Evolutionary conservation across 306 rosid genomes (phyloP).

Genomic region (Inga oerstediana): DNA sequence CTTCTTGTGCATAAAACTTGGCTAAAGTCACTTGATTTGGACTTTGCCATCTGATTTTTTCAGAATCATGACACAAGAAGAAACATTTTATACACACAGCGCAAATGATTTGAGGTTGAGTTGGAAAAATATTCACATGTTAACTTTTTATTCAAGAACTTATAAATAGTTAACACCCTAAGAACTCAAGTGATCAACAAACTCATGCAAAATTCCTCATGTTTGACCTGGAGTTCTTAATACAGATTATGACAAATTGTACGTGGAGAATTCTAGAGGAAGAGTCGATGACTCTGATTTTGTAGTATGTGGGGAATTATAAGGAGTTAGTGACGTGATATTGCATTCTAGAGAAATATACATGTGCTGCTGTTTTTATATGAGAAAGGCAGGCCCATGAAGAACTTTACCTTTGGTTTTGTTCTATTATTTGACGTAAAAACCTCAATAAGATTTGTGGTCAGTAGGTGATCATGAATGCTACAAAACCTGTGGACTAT

Average conservation of each 20-base stretch:
- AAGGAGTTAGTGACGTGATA: too few relatives aligned
- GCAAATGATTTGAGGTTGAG: background rate
- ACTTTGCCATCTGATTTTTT: background rate
- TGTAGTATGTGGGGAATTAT: background rate
- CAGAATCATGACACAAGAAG: background rate
- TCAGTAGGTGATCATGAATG: background rate
- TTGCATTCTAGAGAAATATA: background rate
- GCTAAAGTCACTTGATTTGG: background rate
- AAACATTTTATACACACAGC: background rate
- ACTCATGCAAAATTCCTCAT: background rate
- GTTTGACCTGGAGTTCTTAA: background rate
- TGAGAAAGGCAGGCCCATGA: background rate
- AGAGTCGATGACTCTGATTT: background rate
- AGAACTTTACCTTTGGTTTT: background rate
- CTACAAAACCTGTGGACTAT: constrained; percentile 19
- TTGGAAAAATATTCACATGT: background rate
- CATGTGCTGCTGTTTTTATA: background rate
- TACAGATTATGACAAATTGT: background rate
- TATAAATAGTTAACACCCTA: background rate
- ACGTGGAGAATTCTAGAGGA: background rate
- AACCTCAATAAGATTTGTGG: background rate
- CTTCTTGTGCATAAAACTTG: background rate
- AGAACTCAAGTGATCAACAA: background rate
- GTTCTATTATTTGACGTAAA: background rate
- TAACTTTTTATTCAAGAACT: background rate